phyloP scores from a whole-genome alignment of 2,329 filamentous ascomycete genomes.

The Parasarocladium wereldwijsianum region DNA sequence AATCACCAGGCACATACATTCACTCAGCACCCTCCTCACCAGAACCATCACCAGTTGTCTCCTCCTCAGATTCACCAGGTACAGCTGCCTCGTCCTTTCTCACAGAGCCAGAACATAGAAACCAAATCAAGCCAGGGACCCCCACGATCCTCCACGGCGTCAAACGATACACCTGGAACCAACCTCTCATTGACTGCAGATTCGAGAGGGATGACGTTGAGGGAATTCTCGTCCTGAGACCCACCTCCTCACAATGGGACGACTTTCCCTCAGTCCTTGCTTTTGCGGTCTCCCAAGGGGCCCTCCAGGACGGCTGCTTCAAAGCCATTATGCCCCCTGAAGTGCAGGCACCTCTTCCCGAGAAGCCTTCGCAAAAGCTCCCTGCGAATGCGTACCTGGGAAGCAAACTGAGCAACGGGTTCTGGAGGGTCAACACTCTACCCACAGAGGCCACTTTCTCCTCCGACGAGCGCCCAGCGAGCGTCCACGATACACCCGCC shows the following conservation, averaged over 20 bases:
- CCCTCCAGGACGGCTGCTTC: constrained; percentile 21
- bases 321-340: constrained; percentile 19
- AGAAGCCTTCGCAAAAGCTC: constrained; percentile 15
- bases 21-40: no score
- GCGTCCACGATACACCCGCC: constrained; percentile 12
- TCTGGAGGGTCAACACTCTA: constrained; percentile 22
- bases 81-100: no score
- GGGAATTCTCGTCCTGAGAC: constrained; percentile 18
- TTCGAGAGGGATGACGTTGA: constrained; percentile 18
- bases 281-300: constrained; percentile 16
- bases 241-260: constrained; percentile 19
- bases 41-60: no score
- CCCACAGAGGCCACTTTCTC: constrained; percentile 18
- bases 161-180: constrained; percentile 6
- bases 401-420: constrained; percentile 15
- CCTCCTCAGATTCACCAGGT: no score
- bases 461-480: constrained; percentile 10
- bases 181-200: constrained; percentile 14
- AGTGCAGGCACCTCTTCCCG: constrained; percentile 16
- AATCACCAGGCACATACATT: no score
- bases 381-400: constrained; percentile 22
- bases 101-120: no score
- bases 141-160: constrained; percentile 4
- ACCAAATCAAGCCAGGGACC: constrained; percentile 3
- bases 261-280: constrained; percentile 21